Evolutionary conservation across 257 asterid species (phyloP), one percentile per base, ranked within the genome.

Genomic region (Anisodus acutangulus): DNA sequence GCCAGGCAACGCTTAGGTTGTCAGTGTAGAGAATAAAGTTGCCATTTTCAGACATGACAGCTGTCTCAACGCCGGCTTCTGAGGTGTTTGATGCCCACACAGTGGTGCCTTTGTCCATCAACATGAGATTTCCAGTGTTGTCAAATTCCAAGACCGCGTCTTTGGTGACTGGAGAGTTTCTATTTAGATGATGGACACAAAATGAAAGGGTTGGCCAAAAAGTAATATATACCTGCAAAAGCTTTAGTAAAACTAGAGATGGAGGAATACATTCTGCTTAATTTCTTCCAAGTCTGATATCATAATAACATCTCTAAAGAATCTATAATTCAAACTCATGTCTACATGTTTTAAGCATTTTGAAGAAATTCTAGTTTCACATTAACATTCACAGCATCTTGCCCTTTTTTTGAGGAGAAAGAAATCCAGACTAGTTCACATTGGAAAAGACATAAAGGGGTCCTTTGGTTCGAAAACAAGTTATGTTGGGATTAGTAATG

Each of bases 51-150:
- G 91, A 91, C 89, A 95, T 82, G 89, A 47, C 60, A 2, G 95
- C 99, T 3, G 90, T 43, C 62, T 90, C 91, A 63, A 83, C 92
- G 8, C 88, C 91, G 4, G 79, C 51, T 6, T 71, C 60, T 59
- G 97, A 87, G 79, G 99, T 91, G 92, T 95, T 95, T 62, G 99
- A 91, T 9, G 95, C 70, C 99, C 99, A 95, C 84, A 91, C 71
- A 19, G 91, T 85, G 87, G 88, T 49, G 83, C 58, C 86, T 22
- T 87, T 83, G 86, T 94, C 95, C 26, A 13, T 60, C 67, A 95
- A 94, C 78, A 89, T 86, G 83, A 95, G 96, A 55, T 89, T 89
- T 84, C 98, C 99, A 83, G 84, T 72, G 86, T 86, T 35, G 82
- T 89, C 88, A 71, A 95, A 91, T 86, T 94, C 97, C 89, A 95